Base-by-base conservation (phyloP, 371 early-diverging fungal genomes). In the Mortierella sp. region DNA sequence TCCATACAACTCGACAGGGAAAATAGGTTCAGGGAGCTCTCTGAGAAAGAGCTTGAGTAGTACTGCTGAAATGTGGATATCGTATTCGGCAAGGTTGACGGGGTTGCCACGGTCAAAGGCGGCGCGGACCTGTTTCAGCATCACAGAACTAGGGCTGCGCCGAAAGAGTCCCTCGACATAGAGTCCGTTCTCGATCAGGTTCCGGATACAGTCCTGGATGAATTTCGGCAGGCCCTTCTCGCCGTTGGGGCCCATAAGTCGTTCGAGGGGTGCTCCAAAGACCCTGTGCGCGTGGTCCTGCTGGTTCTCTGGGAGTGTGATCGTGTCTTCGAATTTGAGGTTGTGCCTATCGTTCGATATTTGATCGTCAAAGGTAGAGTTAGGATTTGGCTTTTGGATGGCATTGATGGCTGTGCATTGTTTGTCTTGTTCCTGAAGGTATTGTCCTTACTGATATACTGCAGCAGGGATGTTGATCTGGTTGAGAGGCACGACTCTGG, bases 151-250 rank as follows among this genome's bases (percentile, higher is more conserved):
- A 6, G 98, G 97, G 24, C 97, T 96, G 48, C 95, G 90, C 37
- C 98, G 87, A 74, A 98, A 98, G 8, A 98, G 78, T 14, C 98
- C 98, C 79, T 97, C 97, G 39, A 92, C 90, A 26, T 92, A 89
- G 70, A 97, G 79, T 1, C 96, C 96, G 92, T 78, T 70, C 66
- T 61, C 24, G n/a, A 61, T 74, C 3, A 81, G 71, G 48, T 77
- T 78, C 45, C 40, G 22, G 9, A 93, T 87, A 75, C 91, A 91
- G 24, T 93, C 92, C 58, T 77, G 85, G 19, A 94, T 85, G 8
- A 93, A 90, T 22, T 73, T 67, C 1, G 95, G 95, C 19, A 93
- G 66, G 2, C 90, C 94, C 41, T 86, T 71, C 64, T 87, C 87
- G n/a, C 91, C 91, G 48, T 87, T 86, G 19, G 76, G 76, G 9